Evolutionary conservation across 371 early-diverging fungal species (phyloP), one percentile per base, ranked within the genome.

Genomic region (Mortierella sp.): DNA sequence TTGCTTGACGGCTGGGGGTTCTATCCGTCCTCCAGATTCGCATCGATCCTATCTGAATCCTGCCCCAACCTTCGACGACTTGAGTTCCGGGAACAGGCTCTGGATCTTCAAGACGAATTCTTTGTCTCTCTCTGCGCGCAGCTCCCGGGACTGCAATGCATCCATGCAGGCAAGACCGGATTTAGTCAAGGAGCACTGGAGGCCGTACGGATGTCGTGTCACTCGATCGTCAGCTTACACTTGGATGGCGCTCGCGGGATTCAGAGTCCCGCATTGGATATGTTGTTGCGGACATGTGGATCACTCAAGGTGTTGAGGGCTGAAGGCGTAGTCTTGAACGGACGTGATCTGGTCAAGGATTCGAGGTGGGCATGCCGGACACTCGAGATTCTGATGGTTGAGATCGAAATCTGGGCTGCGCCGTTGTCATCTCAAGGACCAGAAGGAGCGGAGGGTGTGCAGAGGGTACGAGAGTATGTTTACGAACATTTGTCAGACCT

Each of bases 61-160:
- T 82, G 83, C 39, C 83, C 83, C 2, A 31, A 72, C 13, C 75
- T 82, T 31, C 14, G n/a, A 11, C 52, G 70, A 3, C 50, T 82
- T 40, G 78, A 82, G 64, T 77, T 78, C 31, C 72, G 78, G 9
- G 72, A 63, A 39, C 83, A 82, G 37, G 58, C 78, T 11, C 16
- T 72, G 16, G 83, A 82, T 65, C 83, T 82, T 31, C 75, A 77
- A 66, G 83, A 82, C 22, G 78, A 74, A 31, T 82, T 82, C 40
- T 82, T 78, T 69, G 47, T 68, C 11, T 71, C 74, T 9, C 64
- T 82, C 9, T 74, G 74, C 16, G 43, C 41, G 29, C 65, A 71
- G 14, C 65, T 78, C 40, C 77, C 83, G 19, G 47, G 63, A 52
- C 55, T 74, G 8, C 71, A 78, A 37, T 74, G 74, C 71, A 70